Evolutionary conservation across 768 basidiomycete species (phyloP), one percentile per base, ranked within the genome.

Genomic region (Lactarius indigo): DNA sequence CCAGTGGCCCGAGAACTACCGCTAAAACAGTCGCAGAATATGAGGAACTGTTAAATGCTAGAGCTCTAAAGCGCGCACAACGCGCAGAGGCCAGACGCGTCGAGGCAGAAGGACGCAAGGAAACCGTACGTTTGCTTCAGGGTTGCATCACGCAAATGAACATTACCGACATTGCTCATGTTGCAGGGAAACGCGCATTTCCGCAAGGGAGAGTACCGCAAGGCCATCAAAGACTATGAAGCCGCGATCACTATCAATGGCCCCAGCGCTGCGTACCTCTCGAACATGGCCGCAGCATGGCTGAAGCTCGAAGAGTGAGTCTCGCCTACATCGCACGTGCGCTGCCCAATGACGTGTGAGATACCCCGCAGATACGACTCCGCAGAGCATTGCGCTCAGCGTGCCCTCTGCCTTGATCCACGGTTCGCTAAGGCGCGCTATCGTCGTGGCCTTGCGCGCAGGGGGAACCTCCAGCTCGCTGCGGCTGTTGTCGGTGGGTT

Each of bases 151-250:
- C 23, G 37, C 13, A 37, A 37, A 37, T 1, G 37, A 37, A 15
- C 13, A 59, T 65, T 23, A 65, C 13, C 18, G 7, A 28, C 23
- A 17, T 26, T 26, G 3, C 3, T 13, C 37, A 8, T 50, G 10
- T 50, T 33, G 7, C 62, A 84, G 83, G 84, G 84, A 9, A 84
- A 84, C 57, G 61, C 67, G 13, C 73, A 77, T 13, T 84, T 82
- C 76, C 77, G 74, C 44, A 61, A 72, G 7, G 78, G 76, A 2
- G 66, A 79, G 59, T 82, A 76, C 70, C 68, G 65, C 1, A 75
- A 78, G 12, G 81, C 82, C 1, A 74, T 81, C 3, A 73, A 77
- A 1, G 75, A 75, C 58, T 85, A 84, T 69, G 76, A 77, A 33
- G 73, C 70, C 2, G 83, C 84, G 0, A 75, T 79, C 2, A 41